Conservation (phyloP, 768 basidiomycete genomes). For the Suillus variegatus region DNA sequence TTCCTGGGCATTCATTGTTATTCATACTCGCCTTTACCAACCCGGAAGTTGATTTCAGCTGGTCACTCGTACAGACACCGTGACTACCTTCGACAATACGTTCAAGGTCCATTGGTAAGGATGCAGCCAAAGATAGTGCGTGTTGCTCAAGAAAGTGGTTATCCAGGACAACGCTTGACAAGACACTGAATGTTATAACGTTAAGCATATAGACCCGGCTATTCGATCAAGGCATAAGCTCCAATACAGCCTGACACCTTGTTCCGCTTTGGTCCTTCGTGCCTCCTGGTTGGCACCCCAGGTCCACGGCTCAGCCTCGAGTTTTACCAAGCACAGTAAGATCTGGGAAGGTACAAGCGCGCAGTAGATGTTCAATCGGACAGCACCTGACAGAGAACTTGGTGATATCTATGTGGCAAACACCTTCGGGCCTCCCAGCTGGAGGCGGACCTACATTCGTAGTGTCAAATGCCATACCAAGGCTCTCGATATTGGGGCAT, state of each 20-base stretch:
- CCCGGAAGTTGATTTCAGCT: not conserved
- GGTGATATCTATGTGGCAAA: not conserved
- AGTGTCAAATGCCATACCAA: not conserved
- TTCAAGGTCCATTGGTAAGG: not conserved
- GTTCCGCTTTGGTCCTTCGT: not conserved
- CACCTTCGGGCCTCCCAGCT: not conserved
- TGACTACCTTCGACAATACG: not conserved
- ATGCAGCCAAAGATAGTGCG: not conserved
- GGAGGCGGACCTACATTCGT: not conserved
- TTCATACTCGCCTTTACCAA: not conserved
- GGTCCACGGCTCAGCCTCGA: not conserved
- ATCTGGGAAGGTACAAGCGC: not conserved
- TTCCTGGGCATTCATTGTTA: not conserved
- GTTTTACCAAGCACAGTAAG: not conserved
- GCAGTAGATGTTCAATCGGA: not conserved
- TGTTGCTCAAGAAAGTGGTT: not conserved
- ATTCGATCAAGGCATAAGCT: not conserved
- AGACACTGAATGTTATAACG: not conserved
- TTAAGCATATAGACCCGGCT: not conserved
- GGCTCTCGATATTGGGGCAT: not conserved
- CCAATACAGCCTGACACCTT: not conserved
- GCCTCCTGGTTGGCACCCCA: not conserved
- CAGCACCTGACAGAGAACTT: not conserved
- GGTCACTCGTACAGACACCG: not conserved
- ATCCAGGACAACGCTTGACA: not conserved